Evolutionary conservation across 1,284 basidiomycete species (phyloP).

Genomic region (Ceratobasidium sp.): DNA sequence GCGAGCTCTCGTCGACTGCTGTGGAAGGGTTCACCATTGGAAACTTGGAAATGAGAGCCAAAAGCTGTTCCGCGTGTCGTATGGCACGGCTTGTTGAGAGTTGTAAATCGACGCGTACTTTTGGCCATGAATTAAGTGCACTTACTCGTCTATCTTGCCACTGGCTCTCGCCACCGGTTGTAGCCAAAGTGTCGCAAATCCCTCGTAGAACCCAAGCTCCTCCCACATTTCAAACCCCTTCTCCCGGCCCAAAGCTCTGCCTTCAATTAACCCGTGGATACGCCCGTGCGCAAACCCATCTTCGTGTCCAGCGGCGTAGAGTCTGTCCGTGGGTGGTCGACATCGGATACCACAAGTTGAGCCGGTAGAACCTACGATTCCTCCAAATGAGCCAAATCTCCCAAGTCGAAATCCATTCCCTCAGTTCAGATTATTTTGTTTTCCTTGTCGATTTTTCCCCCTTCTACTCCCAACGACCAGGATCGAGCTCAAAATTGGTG

Average conservation of each 20-base stretch:
- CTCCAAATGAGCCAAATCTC: slow-evolving; percentile 71
- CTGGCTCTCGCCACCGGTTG: slow-evolving; percentile 38
- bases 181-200: slow-evolving; percentile 77
- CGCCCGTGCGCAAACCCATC: slow-evolving; percentile 85
- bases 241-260: slow-evolving; percentile 85
- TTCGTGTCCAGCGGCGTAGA: slow-evolving; percentile 79
- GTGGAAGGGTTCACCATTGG: slow-evolving; percentile 75
- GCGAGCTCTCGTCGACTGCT: slow-evolving; percentile 51
- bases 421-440: neutral
- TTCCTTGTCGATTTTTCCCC: neutral
- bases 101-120: neutral
- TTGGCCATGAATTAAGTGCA: slow-evolving; percentile 21
- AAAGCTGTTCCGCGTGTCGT: slow-evolving; percentile 71
- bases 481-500: neutral
- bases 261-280: slow-evolving; percentile 91
- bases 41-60: slow-evolving; percentile 77
- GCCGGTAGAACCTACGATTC: slow-evolving; percentile 60
- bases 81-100: slow-evolving; percentile 59
- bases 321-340: slow-evolving; percentile 57
- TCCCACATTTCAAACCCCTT: slow-evolving; percentile 98
- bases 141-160: slow-evolving; percentile 41
- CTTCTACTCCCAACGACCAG: neutral
- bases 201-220: slow-evolving; percentile 92
- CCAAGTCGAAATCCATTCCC: slow-evolving; percentile 60
- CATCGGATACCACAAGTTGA: neutral